A percentile compares a stretch with the other conserved stretches of the same genome.
Conservation (phyloP, 2,329 filamentous ascomycete genomes). For the Pyricularia pennisetigena region DNA sequence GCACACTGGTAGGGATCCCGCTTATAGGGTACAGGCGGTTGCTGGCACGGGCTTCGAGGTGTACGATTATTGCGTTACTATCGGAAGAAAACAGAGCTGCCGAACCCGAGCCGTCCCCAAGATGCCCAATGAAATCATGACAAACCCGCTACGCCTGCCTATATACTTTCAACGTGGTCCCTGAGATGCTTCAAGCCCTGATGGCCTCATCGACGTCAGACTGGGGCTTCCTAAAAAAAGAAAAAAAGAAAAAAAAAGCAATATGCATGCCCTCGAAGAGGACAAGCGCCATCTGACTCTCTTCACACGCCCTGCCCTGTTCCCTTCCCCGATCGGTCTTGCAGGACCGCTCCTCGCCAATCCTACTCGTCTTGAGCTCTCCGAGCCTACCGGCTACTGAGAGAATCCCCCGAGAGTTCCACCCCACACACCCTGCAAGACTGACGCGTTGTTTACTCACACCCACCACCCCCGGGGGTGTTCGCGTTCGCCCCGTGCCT, state of each 20-base stretch:
- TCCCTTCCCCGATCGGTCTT: not conserved
- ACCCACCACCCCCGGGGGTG: not conserved
- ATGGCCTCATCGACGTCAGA: not conserved
- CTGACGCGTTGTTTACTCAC: not conserved
- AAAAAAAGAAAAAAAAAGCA: too few relatives aligned
- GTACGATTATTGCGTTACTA: slow-evolving; percentile 1
- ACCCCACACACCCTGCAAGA: not conserved
- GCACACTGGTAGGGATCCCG: not conserved
- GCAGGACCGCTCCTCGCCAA: not conserved
- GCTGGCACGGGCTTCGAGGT: not conserved
- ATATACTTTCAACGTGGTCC: not conserved
- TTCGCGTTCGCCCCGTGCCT: not conserved
- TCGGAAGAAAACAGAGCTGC: not conserved
- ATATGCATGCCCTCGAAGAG: slow-evolving; percentile 22
- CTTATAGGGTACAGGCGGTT: not conserved
- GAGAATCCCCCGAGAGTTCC: not conserved
- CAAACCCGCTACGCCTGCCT: not conserved
- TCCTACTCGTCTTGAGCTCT: not conserved
- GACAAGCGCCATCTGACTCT: slow-evolving; percentile 18
- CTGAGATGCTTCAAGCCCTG: not conserved
- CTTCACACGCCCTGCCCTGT: not conserved
- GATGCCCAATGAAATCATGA: slow-evolving; percentile 7
- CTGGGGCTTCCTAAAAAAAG: slow-evolving; percentile 20
- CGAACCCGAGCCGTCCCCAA: not conserved
- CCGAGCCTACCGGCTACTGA: not conserved